A percentile compares a stretch with the other conserved stretches of the same genome.
Evolutionary conservation across 257 asterid genomes (phyloP).

Genomic region (Thymus quinquecostatus): DNA sequence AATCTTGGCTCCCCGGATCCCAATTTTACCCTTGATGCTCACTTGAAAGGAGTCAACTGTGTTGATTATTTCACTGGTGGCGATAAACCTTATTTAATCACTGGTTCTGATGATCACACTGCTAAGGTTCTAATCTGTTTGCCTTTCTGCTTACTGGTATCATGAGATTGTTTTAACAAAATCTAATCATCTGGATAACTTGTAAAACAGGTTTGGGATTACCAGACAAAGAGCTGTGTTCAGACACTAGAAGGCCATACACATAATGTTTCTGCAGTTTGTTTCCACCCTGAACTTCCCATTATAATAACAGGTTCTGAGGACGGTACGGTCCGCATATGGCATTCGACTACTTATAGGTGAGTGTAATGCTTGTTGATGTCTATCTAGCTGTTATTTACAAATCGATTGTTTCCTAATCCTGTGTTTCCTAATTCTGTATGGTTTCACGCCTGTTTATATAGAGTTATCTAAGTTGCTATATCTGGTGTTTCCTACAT

Average conservation of each 20-base stretch:
- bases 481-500: constrained; percentile 7
- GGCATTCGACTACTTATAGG: constrained; percentile 99
- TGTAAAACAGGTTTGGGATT: constrained; percentile 90
- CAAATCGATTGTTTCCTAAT: constrained; percentile 9
- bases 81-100: constrained; percentile 89
- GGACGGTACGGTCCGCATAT: constrained; percentile 99
- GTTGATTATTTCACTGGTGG: constrained; percentile 99
- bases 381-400: constrained; percentile 19
- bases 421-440: neutral
- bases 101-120: constrained; percentile 99
- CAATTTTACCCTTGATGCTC: constrained; percentile 96
- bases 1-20: constrained; percentile 99
- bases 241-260: constrained; percentile 99
- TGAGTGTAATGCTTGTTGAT: constrained; percentile 31
- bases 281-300: constrained; percentile 99
- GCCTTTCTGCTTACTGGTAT: constrained; percentile 26
- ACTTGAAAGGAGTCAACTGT: constrained; percentile 94
- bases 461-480: constrained; percentile 1
- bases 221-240: constrained; percentile 96
- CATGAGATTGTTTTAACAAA: constrained; percentile 19
- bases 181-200: constrained; percentile 25
- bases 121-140: constrained; percentile 74
- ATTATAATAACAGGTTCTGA: constrained; percentile 96
- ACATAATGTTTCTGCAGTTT: constrained; percentile 98
- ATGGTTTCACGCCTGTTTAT: neutral